Percentiles rank a stretch among this genome's conserved stretches.
Conservation (phyloP, 2,329 filamentous ascomycete genomes). For the Davidsoniella neocaledoniae region DNA sequence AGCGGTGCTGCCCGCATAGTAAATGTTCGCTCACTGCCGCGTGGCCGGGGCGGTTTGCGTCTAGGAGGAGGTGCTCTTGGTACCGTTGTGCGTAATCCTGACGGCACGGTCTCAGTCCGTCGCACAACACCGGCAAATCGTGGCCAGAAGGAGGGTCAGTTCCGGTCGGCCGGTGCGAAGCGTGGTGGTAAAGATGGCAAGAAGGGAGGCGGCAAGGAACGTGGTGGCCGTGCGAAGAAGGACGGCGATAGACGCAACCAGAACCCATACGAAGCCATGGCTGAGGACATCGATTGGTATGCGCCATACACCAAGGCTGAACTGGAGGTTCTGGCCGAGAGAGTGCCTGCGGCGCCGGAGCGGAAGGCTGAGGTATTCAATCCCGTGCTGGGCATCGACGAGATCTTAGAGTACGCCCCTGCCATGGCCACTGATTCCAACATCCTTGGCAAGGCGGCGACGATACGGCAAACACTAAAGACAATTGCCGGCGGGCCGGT, state of each 20-base stretch:
- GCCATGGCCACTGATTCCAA: constrained; percentile 20
- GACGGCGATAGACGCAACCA: constrained; percentile 13
- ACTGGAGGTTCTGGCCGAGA: constrained; percentile 14
- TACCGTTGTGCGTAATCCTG: constrained; percentile 10
- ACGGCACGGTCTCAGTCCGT: constrained; percentile 10
- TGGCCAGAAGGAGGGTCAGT: constrained; percentile 8
- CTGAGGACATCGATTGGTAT: constrained; percentile 16
- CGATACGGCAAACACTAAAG: constrained; percentile 22
- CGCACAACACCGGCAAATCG: constrained; percentile 3
- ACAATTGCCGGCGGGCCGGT: constrained; percentile 22
- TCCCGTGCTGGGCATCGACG: constrained; percentile 22
- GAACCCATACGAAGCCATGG: constrained; percentile 17
- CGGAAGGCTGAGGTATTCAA: constrained; percentile 17
- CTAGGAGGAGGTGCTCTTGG: constrained; percentile 14
- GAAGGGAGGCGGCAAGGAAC: constrained; percentile 14
- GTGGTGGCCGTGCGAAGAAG: constrained; percentile 15
- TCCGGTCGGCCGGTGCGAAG: constrained; percentile 11
- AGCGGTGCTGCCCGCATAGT: constrained; percentile 20
- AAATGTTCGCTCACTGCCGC: constrained; percentile 23
- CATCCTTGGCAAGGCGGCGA: constrained; percentile 18
- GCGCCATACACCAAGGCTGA: constrained; percentile 17
- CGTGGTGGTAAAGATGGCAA: constrained; percentile 15
- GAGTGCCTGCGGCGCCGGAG: constrained; percentile 5
- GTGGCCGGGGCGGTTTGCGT: constrained; percentile 16
- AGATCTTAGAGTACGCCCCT: constrained; percentile 19